Base-by-base conservation (phyloP, 2,329 filamentous ascomycete genomes). In the Ceratocystis variospora region DNA sequence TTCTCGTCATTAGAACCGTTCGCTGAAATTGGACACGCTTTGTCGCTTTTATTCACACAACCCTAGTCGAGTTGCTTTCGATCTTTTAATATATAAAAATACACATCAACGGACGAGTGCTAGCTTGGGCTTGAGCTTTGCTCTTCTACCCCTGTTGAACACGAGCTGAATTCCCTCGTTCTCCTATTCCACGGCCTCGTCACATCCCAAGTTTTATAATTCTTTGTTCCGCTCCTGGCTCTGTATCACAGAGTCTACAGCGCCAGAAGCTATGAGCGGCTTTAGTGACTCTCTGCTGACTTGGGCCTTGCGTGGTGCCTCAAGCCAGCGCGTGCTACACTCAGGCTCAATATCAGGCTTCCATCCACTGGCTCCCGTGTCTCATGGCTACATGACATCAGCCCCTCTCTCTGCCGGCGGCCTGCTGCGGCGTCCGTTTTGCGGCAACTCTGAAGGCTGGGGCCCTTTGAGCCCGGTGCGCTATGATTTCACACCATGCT, bases 401-500 rank as follows among this genome's bases (percentile, higher is more conserved):
- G 44, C 44, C 17, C 15, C 66, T 25, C 17, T 46, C 19, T 55
- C 59, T 8, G 76, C 80, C n/a, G 75, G 77, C 37, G 71, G 74
- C 66, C 68, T 75, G 37, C 78, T 79, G 72, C 77, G 77, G 70
- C 88, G 95, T 74, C 85, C 89, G 67, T 79, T 96, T 75, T 97
- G 93, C 77, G 85, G 88, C 75, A 94, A 96, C 76, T 79, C 81
- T 65, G 93, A 97, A 77, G 95, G 94, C 72, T 99, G 94, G 94
- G 95, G 95, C 0, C 94, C 94, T 25, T 74, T 99, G 74, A 96
- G 91, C 76, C 86, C 87, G 45, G 81, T 86, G 70, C 83, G 93
- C 75, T 96, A 90, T 76, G 94, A 99, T 77, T 91, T 99, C 72
- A 97, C 94, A 17, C 93, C 94, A 50, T 99, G 94, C 79, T 99